Evolutionary conservation across 2,329 filamentous ascomycete genomes (phyloP), one percentile per base, ranked within the genome.

Genomic region (Aspergillus aculeatus): DNA sequence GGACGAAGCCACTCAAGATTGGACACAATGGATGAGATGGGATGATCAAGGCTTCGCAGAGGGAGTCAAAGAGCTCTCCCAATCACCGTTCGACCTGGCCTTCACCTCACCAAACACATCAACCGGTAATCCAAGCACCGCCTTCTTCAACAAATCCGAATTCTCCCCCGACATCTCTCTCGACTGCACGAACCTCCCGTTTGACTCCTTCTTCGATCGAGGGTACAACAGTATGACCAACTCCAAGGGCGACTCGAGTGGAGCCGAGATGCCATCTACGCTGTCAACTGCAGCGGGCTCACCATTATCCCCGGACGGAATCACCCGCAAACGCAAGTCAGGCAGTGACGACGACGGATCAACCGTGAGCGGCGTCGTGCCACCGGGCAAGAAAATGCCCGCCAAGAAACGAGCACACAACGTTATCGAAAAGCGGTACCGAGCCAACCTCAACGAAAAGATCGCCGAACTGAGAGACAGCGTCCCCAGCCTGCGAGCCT

Each of bases 341-440:
- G 87, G 87, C 0, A 83, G 82, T 53, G 84, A 86, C n/a, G 75
- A 78, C 50, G 69, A 71, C 58, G 66, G 69, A 16, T 69, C 68
- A 5, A 68, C 65, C 1, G 63, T 70, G 70, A 75, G 76, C 47
- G 65, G 63, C 10, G 56, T 69, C 24, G 59, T 68, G 3, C 69
- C 68, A 57, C 64, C 68, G 2, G 68, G 69, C 44, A 77, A 88
- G 12, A 81, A 86, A 83, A 66, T 84, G 81, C 67, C 87, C 83
- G 69, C 81, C 71, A 97, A 96, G 82, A 97, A 97, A 83, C 96
- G 93, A 32, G 92, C 94, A 2, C 94, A 98, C 78, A 98, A 97
- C 76, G 95, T 98, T 84, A 97, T 98, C 64, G 94, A 98, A 79
- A 98, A 97, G 82, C 83, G 94, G 66, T 98, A 98, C 76, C 88